Conservation (phyloP, 2,329 filamentous ascomycete genomes). For the Monosporascus sp. region DNA sequence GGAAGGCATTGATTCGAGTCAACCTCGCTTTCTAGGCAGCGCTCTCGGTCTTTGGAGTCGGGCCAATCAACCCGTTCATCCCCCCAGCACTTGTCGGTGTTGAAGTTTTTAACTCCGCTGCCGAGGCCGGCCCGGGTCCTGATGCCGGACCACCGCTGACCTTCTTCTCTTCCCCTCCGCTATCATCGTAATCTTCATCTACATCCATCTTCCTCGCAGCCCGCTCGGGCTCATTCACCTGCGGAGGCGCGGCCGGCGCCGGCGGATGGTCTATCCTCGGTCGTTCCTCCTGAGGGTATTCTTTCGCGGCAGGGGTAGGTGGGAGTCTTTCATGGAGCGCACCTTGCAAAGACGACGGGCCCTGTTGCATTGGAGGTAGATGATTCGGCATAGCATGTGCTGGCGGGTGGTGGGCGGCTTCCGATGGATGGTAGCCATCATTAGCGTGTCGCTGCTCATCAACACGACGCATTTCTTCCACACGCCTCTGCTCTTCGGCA, state of each 20-base stretch:
- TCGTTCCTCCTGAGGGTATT: conserved; percentile 53
- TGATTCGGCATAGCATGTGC: conserved; percentile 53
- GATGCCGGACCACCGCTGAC: conserved; percentile 37
- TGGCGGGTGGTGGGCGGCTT: conserved; percentile 80
- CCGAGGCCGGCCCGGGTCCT: conserved; percentile 32
- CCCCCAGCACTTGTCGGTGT: conserved; percentile 40
- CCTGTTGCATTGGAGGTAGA: conserved; percentile 60
- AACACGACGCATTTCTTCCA: conserved; percentile 45
- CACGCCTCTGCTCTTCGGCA: conserved; percentile 54
- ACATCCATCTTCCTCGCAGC: conserved; percentile 94
- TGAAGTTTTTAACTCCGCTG: conserved; percentile 48
- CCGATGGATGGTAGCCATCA: conserved; percentile 84
- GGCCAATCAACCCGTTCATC: conserved; percentile 43
- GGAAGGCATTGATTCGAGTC: neutral
- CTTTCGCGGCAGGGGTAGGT: conserved; percentile 44
- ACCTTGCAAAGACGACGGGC: conserved; percentile 48
- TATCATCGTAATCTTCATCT: conserved; percentile 96
- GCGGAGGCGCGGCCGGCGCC: conserved; percentile 36
- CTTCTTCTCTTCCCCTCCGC: conserved; percentile 79
- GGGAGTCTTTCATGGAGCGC: conserved; percentile 46
- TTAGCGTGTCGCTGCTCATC: conserved; percentile 65
- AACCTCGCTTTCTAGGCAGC: conserved; percentile 10
- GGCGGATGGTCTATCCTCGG: conserved; percentile 42
- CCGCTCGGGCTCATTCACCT: conserved; percentile 67
- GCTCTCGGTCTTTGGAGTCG: conserved; percentile 43